phyloP scores from a whole-genome alignment of 2,329 filamentous ascomycete species.

The Fusarium clavum region DNA sequence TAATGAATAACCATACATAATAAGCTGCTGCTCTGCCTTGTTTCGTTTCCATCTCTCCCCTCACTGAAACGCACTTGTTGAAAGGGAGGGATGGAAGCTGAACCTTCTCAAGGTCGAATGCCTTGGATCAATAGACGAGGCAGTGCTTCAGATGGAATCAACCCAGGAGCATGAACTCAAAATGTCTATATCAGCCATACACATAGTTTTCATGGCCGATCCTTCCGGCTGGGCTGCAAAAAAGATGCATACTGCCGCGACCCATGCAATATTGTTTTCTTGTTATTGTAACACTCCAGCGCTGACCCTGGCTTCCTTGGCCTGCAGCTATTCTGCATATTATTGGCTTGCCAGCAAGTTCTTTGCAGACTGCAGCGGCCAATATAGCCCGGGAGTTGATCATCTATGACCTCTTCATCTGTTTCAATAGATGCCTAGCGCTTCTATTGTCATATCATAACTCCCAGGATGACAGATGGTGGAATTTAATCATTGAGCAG shows the following conservation, averaged over 20 bases:
- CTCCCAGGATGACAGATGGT: neutral
- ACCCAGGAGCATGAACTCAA: constrained; percentile 27
- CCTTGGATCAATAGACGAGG: neutral
- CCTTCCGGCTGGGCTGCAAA: constrained; percentile 20
- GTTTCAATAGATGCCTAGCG: neutral
- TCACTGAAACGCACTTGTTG: constrained; percentile 9
- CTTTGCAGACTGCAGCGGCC: neutral
- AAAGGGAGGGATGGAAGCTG: constrained; percentile 1
- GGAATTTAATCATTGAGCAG: neutral
- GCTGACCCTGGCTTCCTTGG: neutral
- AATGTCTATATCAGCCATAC: constrained; percentile 17
- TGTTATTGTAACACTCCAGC: constrained; percentile 7
- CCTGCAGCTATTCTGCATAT: constrained; percentile 3
- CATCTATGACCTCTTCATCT: constrained; percentile 5
- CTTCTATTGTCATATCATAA: neutral
- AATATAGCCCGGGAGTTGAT: neutral
- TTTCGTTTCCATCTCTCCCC: constrained; percentile 10
- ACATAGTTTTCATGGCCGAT: constrained; percentile 12
- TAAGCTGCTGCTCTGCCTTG: neutral
- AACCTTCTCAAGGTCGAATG: constrained; percentile 8
- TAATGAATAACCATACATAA: neutral
- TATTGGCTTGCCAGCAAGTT: constrained; percentile 5
- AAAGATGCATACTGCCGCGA: constrained; percentile 6
- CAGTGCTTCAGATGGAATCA: constrained; percentile 2
- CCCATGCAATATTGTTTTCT: neutral